Evolutionary conservation across 371 early-diverging fungal species (phyloP).

Genomic region (Batkoa obscura): DNA sequence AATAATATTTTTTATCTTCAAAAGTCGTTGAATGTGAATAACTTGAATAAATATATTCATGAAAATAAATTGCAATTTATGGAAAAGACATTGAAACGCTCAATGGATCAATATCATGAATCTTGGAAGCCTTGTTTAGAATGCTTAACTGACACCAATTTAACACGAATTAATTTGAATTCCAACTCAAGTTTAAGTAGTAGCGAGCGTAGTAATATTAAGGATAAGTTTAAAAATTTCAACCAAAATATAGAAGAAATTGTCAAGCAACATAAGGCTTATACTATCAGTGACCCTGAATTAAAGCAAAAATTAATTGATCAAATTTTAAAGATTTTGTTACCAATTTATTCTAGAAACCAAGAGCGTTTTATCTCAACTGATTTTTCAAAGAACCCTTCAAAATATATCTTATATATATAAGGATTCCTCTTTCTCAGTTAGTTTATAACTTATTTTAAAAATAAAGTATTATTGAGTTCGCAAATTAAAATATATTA

Average conservation of each 20-base stretch:
- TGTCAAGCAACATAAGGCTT: slow-evolving; percentile 44
- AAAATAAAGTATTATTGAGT: no score
- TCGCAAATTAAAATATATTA: no score
- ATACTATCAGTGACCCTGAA: slow-evolving; percentile 66
- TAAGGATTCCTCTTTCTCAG: no score
- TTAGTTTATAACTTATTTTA: no score
- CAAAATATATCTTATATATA: slow-evolving; percentile 75
- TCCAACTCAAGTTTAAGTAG: slow-evolving; percentile 25
- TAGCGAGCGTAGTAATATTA: slow-evolving; percentile 44
- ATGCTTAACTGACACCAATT: slow-evolving; percentile 49
- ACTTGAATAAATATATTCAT: no score
- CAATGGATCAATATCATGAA: slow-evolving; percentile 37
- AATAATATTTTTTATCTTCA: slow-evolving; percentile 44
- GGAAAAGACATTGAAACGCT: slow-evolving; percentile 36
- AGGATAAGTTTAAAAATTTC: slow-evolving; percentile 68
- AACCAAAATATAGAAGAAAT: slow-evolving; percentile 66
- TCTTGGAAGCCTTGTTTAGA: slow-evolving; percentile 57
- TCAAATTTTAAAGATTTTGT: slow-evolving; percentile 46
- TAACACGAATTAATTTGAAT: slow-evolving; percentile 16
- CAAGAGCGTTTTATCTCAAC: slow-evolving; percentile 37
- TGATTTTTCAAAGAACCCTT: slow-evolving; percentile 57
- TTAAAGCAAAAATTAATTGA: slow-evolving; percentile 45
- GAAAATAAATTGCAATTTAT: slow-evolving; percentile 29
- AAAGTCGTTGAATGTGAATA: no score
- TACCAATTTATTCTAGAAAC: slow-evolving; percentile 64